Percentiles rank a stretch among this genome's conserved stretches.
phyloP scores from a whole-genome alignment of 2,329 filamentous ascomycete species.

The Pestalotiopsis sp. region DNA sequence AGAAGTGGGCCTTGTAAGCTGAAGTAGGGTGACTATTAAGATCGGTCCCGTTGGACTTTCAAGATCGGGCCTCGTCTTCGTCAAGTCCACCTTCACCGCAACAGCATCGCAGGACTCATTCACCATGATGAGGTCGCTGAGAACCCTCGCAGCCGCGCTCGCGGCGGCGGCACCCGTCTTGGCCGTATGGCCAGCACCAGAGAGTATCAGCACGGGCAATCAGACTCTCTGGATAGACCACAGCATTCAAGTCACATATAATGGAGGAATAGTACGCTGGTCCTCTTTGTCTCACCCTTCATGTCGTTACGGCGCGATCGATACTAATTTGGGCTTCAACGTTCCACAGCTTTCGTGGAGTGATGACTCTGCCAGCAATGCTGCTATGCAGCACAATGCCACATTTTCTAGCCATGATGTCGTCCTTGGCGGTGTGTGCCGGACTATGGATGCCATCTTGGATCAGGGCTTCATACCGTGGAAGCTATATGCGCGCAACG shows the following conservation, averaged over 20 bases:
- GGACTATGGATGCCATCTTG: constrained; percentile 67
- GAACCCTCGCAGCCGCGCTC: constrained; percentile 35
- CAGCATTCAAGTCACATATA: constrained; percentile 58
- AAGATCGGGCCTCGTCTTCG: not conserved
- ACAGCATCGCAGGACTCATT: not conserved
- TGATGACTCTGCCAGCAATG: constrained; percentile 42
- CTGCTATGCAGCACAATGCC: constrained; percentile 26
- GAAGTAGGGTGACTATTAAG: not conserved
- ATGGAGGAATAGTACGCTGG: constrained; percentile 58
- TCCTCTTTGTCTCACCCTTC: constrained; percentile 31
- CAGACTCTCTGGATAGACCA: constrained; percentile 56
- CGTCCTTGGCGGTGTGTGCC: constrained; percentile 58
- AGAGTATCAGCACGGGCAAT: constrained; percentile 52
- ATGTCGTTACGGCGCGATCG: constrained; percentile 17
- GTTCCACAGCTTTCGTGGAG: constrained; percentile 50
- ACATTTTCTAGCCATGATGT: constrained; percentile 53
- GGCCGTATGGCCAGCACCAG: constrained; percentile 63
- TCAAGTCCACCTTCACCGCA: not conserved
- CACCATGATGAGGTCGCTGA: constrained; percentile 19
- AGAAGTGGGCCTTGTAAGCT: not conserved
- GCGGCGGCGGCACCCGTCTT: constrained; percentile 42
- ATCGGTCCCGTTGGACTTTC: not conserved
- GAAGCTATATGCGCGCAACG: constrained; percentile 70
- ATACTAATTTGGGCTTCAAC: constrained; percentile 31
- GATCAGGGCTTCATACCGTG: constrained; percentile 73